Evolutionary conservation across 768 basidiomycete species (phyloP).

Genomic region (Polyporus arcularius): DNA sequence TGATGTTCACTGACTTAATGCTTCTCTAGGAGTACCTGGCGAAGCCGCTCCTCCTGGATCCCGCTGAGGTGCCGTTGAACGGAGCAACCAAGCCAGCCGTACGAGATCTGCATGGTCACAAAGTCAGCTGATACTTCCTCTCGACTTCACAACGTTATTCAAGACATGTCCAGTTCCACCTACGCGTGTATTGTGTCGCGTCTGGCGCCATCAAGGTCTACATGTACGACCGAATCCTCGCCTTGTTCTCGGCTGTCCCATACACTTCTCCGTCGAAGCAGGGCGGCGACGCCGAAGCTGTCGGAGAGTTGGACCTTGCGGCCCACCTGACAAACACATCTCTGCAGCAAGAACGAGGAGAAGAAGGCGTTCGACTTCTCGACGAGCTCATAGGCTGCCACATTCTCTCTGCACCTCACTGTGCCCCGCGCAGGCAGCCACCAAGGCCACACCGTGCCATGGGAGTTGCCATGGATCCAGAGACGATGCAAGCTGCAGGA

Average conservation of each 20-base stretch:
- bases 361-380: constrained; percentile 74
- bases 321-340: constrained; percentile 94
- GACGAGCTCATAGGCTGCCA: constrained; percentile 75
- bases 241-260: constrained; percentile 80
- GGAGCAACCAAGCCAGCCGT: constrained; percentile 17
- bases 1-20: neutral
- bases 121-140: constrained; percentile 44
- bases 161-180: constrained; percentile 70
- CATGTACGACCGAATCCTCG: constrained; percentile 80
- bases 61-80: constrained; percentile 44
- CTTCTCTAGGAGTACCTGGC: constrained; percentile 77
- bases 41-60: constrained; percentile 77
- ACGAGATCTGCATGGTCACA: constrained; percentile 47
- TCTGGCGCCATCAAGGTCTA: constrained; percentile 78
- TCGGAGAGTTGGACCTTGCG: constrained; percentile 49
- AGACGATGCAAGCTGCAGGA: neutral
- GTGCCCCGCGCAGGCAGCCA: constrained; percentile 2
- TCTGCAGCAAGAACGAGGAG: constrained; percentile 67
- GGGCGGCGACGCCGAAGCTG: constrained; percentile 19
- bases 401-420: constrained; percentile 41
- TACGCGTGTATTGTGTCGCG: constrained; percentile 85
- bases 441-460: constrained; percentile 12
- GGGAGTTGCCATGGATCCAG: constrained; percentile 14
- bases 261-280: constrained; percentile 48
- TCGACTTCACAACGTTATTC: constrained; percentile 6